These are phyloP conservation scores for Daldinia sp. DNA, from an alignment of 2,329 filamentous ascomycete genomes.

Conservation along the genomic window DNA sequence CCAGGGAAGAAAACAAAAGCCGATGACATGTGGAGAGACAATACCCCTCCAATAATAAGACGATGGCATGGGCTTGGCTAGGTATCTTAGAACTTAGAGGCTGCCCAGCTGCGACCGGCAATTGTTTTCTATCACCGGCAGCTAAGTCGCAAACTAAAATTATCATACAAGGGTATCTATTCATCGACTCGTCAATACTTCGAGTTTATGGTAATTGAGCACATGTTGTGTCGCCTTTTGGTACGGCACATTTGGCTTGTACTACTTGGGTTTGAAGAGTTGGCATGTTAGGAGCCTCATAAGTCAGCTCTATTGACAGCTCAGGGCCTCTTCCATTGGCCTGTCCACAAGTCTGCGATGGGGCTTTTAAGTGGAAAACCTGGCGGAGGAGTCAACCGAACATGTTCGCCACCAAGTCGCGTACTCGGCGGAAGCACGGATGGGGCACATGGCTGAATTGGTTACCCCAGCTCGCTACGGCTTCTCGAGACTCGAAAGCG, in stretches of 20 bases:
- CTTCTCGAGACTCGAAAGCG: slow-evolving; percentile 9
- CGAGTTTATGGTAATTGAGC: slow-evolving; percentile 14
- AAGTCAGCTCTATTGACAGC: slow-evolving; percentile 16
- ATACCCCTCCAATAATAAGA: slow-evolving; percentile 32
- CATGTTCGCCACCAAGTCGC: slow-evolving; percentile 21
- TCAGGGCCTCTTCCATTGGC: neutral
- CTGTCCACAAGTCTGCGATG: slow-evolving; percentile 1
- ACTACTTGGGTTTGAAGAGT: slow-evolving; percentile 11
- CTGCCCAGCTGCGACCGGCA: slow-evolving; percentile 34
- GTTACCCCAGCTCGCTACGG: slow-evolving; percentile 10
- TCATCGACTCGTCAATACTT: slow-evolving; percentile 15
- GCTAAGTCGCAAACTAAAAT: slow-evolving; percentile 34
- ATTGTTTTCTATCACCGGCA: slow-evolving; percentile 37
- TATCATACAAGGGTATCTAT: slow-evolving; percentile 34
- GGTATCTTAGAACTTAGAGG: slow-evolving; percentile 25
- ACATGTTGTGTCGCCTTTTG: slow-evolving; percentile 26
- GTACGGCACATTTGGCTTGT: slow-evolving; percentile 17
- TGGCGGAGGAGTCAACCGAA: slow-evolving; percentile 11
- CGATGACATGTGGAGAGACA: slow-evolving; percentile 36
- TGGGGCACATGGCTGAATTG: slow-evolving; percentile 29
- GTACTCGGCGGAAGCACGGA: slow-evolving; percentile 12
- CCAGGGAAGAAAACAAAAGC: slow-evolving; percentile 37
- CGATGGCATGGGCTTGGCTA: slow-evolving; percentile 31
- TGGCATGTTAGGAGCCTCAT: slow-evolving; percentile 29
- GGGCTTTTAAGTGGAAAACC: neutral